A percentile compares a stretch with the other conserved stretches of the same genome.
Evolutionary conservation across 208 protist species (phyloP).

Genomic region (Naegleria fowleri): DNA sequence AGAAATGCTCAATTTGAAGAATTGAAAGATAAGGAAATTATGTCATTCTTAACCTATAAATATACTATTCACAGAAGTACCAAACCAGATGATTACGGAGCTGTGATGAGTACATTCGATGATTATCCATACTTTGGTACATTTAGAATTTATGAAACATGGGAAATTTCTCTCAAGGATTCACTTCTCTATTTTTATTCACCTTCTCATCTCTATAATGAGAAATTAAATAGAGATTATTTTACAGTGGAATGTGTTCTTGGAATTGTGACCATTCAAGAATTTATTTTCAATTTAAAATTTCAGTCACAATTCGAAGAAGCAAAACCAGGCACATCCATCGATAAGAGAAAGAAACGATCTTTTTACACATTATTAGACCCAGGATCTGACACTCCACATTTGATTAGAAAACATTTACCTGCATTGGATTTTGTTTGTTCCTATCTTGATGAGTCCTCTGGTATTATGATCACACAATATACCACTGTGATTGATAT

Average conservation of each 20-base stretch:
- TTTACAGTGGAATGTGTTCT: not conserved
- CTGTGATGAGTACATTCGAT: not conserved
- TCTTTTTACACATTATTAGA: not conserved
- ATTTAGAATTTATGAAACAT: not conserved
- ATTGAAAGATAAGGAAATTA: not conserved
- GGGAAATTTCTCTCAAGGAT: not conserved
- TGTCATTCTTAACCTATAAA: not conserved
- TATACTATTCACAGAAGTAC: not conserved
- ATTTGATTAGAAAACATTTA: not conserved
- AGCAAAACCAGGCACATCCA: not conserved
- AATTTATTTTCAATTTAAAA: not conserved
- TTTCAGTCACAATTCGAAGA: slow-evolving; percentile 1
- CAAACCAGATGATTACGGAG: not conserved
- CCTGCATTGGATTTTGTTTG: not conserved
- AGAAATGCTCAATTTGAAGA: not conserved
- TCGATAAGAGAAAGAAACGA: not conserved
- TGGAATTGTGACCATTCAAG: not conserved
- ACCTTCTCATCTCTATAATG: not conserved
- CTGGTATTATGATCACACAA: not conserved
- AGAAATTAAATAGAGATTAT: not conserved
- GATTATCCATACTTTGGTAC: not conserved
- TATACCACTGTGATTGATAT: not conserved
- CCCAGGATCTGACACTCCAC: not conserved
- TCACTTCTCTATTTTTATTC: not conserved
- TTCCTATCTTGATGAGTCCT: not conserved